phyloP scores from a whole-genome alignment of 1,284 basidiomycete species.

The Rhodofomes roseus region DNA sequence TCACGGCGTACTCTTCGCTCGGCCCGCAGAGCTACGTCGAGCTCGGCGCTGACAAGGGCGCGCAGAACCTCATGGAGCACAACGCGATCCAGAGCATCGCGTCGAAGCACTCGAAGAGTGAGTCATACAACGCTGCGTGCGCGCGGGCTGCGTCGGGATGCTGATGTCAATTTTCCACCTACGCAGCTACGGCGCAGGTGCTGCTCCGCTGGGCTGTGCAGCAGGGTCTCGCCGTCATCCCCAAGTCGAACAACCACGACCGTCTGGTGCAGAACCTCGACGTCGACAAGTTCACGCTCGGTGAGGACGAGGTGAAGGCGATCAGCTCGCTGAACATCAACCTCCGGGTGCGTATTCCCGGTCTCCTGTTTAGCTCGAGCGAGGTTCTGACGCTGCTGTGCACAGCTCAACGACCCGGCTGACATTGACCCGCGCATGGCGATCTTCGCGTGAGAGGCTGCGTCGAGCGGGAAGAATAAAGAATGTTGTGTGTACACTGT shows the following conservation, averaged over 20 bases:
- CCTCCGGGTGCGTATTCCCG: slow-evolving; percentile 44
- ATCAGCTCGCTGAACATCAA: slow-evolving; percentile 64
- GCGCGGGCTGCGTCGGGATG: slow-evolving; percentile 10
- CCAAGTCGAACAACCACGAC: slow-evolving; percentile 59
- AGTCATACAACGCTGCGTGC: slow-evolving; percentile 16
- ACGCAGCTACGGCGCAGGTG: slow-evolving; percentile 54
- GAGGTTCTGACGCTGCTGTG: slow-evolving; percentile 4
- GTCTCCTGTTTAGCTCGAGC: background rate
- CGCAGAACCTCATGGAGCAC: slow-evolving; percentile 51
- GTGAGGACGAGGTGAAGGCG: slow-evolving; percentile 52
- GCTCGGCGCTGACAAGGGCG: slow-evolving; percentile 51
- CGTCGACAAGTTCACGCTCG: slow-evolving; percentile 55
- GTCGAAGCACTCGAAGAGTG: slow-evolving; percentile 51
- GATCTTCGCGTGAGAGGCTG: slow-evolving; percentile 58
- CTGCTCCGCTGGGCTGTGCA: slow-evolving; percentile 79
- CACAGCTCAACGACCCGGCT: slow-evolving; percentile 66
- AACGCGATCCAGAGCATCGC: slow-evolving; percentile 46
- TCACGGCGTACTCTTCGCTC: slow-evolving; percentile 81
- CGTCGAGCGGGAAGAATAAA: background rate
- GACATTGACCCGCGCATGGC: slow-evolving; percentile 59
- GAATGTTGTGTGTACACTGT: slow-evolving; percentile 9
- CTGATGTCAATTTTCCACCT: background rate
- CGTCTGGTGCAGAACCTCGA: slow-evolving; percentile 62
- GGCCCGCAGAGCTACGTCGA: slow-evolving; percentile 69
- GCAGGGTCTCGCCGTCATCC: slow-evolving; percentile 74